These are phyloP conservation scores for Pythium apleroticum DNA, from an alignment of 352 stramenopile genomes.

Conservation along the genomic window DNA sequence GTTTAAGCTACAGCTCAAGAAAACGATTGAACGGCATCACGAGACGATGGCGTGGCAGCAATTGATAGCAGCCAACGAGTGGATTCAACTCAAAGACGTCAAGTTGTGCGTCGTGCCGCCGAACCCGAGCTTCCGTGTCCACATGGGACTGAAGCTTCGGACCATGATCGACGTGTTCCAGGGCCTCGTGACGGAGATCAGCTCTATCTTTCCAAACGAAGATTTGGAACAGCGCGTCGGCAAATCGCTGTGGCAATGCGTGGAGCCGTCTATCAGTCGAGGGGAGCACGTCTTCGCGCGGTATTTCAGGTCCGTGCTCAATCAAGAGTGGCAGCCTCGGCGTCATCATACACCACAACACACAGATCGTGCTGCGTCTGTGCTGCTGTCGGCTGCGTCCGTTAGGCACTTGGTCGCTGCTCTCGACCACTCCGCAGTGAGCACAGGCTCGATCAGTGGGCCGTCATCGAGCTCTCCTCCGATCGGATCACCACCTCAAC, in stretches of 20 bases:
- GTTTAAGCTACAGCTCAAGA: conserved; percentile 64
- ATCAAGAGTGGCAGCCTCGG: conserved; percentile 35
- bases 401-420: conserved; percentile 27
- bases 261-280: conserved; percentile 53
- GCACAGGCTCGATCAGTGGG: conserved; percentile 8
- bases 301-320: conserved; percentile 68
- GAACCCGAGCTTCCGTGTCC: conserved; percentile 62
- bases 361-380: conserved; percentile 21
- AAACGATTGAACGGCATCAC: conserved; percentile 37
- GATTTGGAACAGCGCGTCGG: conserved; percentile 54
- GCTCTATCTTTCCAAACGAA: conserved; percentile 71
- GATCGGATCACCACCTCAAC: background rate
- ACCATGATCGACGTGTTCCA: conserved; percentile 61
- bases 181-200: conserved; percentile 63
- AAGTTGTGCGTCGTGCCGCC: conserved; percentile 44
- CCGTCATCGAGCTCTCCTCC: background rate
- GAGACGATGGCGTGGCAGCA: conserved; percentile 44
- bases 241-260: conserved; percentile 52
- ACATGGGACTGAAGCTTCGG: conserved; percentile 66
- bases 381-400: conserved; percentile 14
- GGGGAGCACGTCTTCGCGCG: conserved; percentile 73
- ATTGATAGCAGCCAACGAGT: conserved; percentile 43
- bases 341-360: background rate
- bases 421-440: conserved; percentile 25
- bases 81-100: conserved; percentile 55